Conservation (phyloP, 306 rosid species). For the Corylus americana region DNA sequence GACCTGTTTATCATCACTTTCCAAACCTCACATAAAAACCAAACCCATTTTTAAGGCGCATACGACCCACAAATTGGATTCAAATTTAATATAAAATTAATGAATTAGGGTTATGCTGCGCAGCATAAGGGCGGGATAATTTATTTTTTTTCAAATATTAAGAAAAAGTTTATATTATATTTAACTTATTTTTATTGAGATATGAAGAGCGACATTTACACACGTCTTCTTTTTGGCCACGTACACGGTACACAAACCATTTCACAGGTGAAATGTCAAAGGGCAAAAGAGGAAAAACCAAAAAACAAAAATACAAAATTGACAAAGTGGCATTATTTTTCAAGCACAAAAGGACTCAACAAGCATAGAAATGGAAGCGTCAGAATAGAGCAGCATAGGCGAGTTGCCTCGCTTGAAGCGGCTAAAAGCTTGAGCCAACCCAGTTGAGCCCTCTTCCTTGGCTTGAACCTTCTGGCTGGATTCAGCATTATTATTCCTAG, state of each 20-base stretch:
- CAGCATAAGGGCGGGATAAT: background rate
- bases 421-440: constrained; percentile 26
- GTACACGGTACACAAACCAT: too few species aligned
- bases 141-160: too few species aligned
- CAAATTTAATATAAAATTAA: too few species aligned
- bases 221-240: background rate
- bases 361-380: constrained; percentile 65
- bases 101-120: too few species aligned
- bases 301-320: background rate
- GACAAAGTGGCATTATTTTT: background rate
- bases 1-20: too few species aligned
- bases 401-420: constrained; percentile 29
- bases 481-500: constrained; percentile 19
- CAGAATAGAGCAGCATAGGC: constrained; percentile 44
- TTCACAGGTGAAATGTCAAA: background rate
- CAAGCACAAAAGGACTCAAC: constrained; percentile 57
- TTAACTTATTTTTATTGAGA: constrained; percentile 2
- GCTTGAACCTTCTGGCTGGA: constrained; percentile 21
- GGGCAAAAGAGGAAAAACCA: too few species aligned
- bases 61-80: too few species aligned
- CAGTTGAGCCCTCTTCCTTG: constrained; percentile 32
- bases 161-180: too few species aligned
- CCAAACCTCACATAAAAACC: too few species aligned
- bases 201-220: constrained; percentile 13
- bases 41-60: too few species aligned